Conservation (phyloP, 768 basidiomycete genomes). For the Mycena galericulata region DNA sequence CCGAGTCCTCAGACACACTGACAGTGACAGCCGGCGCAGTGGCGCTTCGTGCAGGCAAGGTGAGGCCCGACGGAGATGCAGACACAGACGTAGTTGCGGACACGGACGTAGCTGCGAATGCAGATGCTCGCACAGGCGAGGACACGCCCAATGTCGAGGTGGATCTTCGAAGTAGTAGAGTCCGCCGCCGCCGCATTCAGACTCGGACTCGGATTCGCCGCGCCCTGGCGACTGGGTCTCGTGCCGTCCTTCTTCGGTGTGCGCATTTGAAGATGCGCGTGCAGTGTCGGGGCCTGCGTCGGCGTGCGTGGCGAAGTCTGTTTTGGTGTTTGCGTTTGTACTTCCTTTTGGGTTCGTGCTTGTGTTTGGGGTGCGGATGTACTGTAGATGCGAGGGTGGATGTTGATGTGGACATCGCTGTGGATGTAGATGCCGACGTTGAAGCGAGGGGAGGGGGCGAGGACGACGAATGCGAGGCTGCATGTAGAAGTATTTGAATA, state of each 20-base stretch:
- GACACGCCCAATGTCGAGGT: neutral
- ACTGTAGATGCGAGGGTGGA: too few relatives aligned
- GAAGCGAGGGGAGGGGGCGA: slow-evolving; percentile 7
- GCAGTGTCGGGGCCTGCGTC: neutral
- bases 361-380: too few relatives aligned
- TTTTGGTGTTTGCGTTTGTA: neutral
- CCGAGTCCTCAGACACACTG: too few relatives aligned
- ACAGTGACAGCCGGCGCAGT: neutral
- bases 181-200: neutral
- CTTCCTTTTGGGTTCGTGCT: neutral
- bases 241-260: neutral
- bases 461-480: slow-evolving; percentile 19
- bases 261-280: neutral
- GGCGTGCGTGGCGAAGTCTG: too few relatives aligned
- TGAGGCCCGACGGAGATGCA: neutral
- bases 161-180: too few relatives aligned
- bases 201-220: neutral
- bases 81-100: neutral
- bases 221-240: neutral
- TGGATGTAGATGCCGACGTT: too few relatives aligned
- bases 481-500: neutral
- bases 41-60: slow-evolving; percentile 2
- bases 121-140: neutral
- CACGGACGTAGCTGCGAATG: neutral
- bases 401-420: too few relatives aligned